phyloP scores from a whole-genome alignment of 1,139 yeast species.

The Hansenula sp. region DNA sequence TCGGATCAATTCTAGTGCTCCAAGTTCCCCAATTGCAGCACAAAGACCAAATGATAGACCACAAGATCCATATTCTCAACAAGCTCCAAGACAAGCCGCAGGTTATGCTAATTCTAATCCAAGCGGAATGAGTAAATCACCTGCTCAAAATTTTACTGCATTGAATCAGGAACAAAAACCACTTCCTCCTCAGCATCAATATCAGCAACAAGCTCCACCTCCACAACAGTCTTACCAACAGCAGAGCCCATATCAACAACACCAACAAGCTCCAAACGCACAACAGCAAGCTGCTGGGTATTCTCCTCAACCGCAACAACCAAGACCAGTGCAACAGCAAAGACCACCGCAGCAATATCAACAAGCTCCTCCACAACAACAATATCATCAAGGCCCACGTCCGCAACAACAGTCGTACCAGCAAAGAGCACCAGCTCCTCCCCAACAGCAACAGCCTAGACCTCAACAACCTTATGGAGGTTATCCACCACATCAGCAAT shows the following conservation, averaged over 20 bases:
- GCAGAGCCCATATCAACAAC: not conserved
- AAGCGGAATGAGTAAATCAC: constrained; percentile 15
- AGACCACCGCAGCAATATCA: not conserved
- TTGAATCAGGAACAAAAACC: constrained; percentile 13
- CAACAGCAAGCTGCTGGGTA: constrained; percentile 1
- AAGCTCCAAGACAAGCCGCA: constrained; percentile 16
- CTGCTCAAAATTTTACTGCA: constrained; percentile 15
- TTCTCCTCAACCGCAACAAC: constrained; percentile 3
- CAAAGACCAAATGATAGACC: constrained; percentile 7
- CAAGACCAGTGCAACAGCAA: constrained; percentile 1
- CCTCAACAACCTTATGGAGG: constrained; percentile 1
- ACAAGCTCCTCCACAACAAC: not conserved
- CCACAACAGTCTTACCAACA: not conserved
- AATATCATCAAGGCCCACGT: not conserved
- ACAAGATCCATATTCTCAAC: constrained; percentile 2
- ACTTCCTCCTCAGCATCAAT: constrained; percentile 6
- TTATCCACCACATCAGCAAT: constrained; percentile 2
- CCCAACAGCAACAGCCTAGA: not conserved
- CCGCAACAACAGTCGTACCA: not conserved
- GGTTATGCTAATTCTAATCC: constrained; percentile 48
- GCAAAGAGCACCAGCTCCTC: not conserved
- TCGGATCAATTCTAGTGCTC: constrained; percentile 12
- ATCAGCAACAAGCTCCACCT: not conserved
- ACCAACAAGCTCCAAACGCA: not conserved
- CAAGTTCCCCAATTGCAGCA: constrained; percentile 8